Conservation (phyloP, 306 rosid species). For the Castanopsis chinensis region DNA sequence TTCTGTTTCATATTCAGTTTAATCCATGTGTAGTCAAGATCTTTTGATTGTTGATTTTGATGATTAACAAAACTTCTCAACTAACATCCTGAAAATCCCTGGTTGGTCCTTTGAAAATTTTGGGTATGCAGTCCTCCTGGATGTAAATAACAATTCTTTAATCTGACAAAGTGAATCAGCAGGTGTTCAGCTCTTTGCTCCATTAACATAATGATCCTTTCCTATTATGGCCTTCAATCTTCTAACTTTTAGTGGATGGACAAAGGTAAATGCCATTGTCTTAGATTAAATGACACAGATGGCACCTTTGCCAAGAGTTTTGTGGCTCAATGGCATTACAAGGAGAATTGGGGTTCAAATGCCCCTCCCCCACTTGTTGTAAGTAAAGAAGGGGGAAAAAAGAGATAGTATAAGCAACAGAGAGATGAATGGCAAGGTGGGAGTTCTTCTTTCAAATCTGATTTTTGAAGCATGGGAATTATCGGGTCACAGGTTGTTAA, state of each 20-base stretch:
- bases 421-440: not conserved
- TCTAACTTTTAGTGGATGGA: not conserved
- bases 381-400: no score
- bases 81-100: no score
- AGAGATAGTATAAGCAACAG: not conserved
- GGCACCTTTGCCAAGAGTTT: no score
- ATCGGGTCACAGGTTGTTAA: not conserved
- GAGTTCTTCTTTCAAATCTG: not conserved
- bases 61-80: not conserved
- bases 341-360: no score
- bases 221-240: not conserved
- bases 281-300: not conserved
- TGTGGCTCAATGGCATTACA: no score
- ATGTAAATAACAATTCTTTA: not conserved
- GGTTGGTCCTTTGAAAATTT: not conserved
- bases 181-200: not conserved
- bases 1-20: constrained; percentile 19
- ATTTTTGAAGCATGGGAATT: not conserved
- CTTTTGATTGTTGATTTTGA: constrained; percentile 4
- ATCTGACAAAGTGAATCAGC: not conserved
- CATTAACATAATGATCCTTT: not conserved
- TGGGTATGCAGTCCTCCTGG: not conserved
- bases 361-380: no score
- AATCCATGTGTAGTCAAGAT: constrained; percentile 5
- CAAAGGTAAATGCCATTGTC: not conserved